Percentiles rank a stretch among this genome's conserved stretches.
phyloP scores from a whole-genome alignment of 805 yeast genomes.

The Teunomyces lycoperdinae region DNA sequence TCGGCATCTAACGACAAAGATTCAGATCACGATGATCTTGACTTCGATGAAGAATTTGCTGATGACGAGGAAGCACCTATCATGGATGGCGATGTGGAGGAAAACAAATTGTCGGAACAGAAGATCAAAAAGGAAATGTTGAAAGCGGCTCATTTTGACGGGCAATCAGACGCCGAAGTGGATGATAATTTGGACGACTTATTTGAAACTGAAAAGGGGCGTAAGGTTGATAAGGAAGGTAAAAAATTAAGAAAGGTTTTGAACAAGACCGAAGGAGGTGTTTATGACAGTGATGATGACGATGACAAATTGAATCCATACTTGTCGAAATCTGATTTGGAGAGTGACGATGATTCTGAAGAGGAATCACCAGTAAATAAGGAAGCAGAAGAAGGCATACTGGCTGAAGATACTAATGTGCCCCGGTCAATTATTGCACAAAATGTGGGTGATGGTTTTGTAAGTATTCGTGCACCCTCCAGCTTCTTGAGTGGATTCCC shows the following conservation, averaged over 20 bases:
- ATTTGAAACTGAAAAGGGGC: conserved; percentile 55
- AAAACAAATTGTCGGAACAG: conserved; percentile 82
- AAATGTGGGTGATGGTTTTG: conserved; percentile 37
- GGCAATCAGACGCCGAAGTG: conserved; percentile 54
- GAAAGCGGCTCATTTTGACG: conserved; percentile 72
- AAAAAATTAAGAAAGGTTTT: conserved; percentile 79
- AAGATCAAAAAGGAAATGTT: conserved; percentile 83
- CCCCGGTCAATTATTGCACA: conserved; percentile 19
- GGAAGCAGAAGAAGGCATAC: conserved; percentile 25
- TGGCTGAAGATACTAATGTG: conserved; percentile 4
- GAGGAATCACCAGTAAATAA: conserved; percentile 35
- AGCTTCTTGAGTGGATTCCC: conserved; percentile 66
- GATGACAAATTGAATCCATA: conserved; percentile 68
- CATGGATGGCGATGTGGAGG: conserved; percentile 94
- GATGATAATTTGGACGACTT: conserved; percentile 68
- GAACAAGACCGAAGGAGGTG: conserved; percentile 82
- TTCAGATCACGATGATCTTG: conserved; percentile 88
- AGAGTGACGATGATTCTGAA: conserved; percentile 58
- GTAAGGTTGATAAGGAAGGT: conserved; percentile 88
- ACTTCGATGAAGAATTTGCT: conserved; percentile 94
- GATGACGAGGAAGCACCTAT: conserved; percentile 99
- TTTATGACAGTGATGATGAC: conserved; percentile 85
- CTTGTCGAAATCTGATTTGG: conserved; percentile 52
- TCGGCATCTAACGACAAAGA: conserved; percentile 48
- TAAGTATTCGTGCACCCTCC: conserved; percentile 63